Percentiles rank a stretch among this genome's conserved stretches.
Evolutionary conservation across 805 yeast genomes (phyloP).

Genomic region (Candida peoriensis): DNA sequence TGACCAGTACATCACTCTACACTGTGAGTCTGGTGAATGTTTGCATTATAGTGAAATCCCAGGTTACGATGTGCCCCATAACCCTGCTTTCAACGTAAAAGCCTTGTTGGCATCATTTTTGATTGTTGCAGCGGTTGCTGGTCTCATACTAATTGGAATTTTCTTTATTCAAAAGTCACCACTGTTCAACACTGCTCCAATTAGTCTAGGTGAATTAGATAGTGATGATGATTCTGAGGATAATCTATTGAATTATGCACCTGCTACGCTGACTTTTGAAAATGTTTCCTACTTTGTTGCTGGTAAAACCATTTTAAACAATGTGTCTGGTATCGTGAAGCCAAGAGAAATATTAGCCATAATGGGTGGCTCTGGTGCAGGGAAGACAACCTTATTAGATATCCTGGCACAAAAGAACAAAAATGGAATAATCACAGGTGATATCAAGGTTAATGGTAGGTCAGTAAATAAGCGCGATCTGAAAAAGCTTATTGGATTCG

Average conservation of each 20-base stretch:
- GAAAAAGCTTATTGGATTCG: constrained; percentile 80
- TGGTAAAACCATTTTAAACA: constrained; percentile 48
- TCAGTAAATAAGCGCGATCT: constrained; percentile 35
- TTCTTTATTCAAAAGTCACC: constrained; percentile 57
- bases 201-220: constrained; percentile 22
- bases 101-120: constrained; percentile 44
- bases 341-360: constrained; percentile 92
- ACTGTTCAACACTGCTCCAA: constrained; percentile 37
- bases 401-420: constrained; percentile 87
- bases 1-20: constrained; percentile 81
- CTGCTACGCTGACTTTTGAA: constrained; percentile 74
- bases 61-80: constrained; percentile 68
- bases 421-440: constrained; percentile 65
- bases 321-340: constrained; percentile 68
- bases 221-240: constrained; percentile 32
- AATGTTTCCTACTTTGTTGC: constrained; percentile 59
- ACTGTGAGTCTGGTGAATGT: constrained; percentile 87
- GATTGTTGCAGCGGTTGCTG: constrained; percentile 34
- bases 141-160: constrained; percentile 33
- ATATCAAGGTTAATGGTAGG: constrained; percentile 72
- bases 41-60: constrained; percentile 90
- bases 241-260: constrained; percentile 48
- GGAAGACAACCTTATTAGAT: constrained; percentile 90
- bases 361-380: constrained; percentile 99
- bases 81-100: constrained; percentile 36